Conservation (phyloP, 768 basidiomycete genomes). For the Trametes coccinea region DNA sequence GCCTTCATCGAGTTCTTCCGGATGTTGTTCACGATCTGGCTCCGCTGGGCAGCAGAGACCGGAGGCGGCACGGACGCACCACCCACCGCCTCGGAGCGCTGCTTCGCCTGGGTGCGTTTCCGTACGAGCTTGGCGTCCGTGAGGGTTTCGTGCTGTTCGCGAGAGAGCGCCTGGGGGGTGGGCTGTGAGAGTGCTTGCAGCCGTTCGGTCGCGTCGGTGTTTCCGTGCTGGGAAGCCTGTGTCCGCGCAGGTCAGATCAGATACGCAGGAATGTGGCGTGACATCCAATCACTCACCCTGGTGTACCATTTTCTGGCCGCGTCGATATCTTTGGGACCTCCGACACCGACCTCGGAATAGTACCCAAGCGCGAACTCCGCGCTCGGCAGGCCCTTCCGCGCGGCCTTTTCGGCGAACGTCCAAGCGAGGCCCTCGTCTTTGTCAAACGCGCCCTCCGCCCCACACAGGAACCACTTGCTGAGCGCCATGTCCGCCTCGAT, state of each 20-base stretch:
- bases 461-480: slow-evolving; percentile 96
- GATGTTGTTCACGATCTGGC: slow-evolving; percentile 54
- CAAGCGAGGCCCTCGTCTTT: slow-evolving; percentile 86
- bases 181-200: slow-evolving; percentile 67
- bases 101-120: slow-evolving; percentile 72
- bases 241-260: background rate
- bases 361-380: slow-evolving; percentile 98
- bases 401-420: slow-evolving; percentile 89
- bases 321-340: slow-evolving; percentile 61
- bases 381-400: slow-evolving; percentile 67
- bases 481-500: slow-evolving; percentile 96
- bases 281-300: slow-evolving; percentile 40
- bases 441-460: slow-evolving; percentile 72
- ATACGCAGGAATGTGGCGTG: background rate
- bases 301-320: slow-evolving; percentile 79
- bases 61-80: slow-evolving; percentile 17
- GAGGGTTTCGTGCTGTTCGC: slow-evolving; percentile 77
- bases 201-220: slow-evolving; percentile 76
- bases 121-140: slow-evolving; percentile 82
- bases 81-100: slow-evolving; percentile 46
- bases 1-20: slow-evolving; percentile 45
- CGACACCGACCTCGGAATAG: slow-evolving; percentile 91
- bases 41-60: slow-evolving; percentile 37
- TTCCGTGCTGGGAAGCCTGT: slow-evolving; percentile 77
- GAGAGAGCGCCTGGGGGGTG: slow-evolving; percentile 63